Base-by-base conservation (phyloP, 371 early-diverging fungal genomes). In the Smittium culicis region DNA sequence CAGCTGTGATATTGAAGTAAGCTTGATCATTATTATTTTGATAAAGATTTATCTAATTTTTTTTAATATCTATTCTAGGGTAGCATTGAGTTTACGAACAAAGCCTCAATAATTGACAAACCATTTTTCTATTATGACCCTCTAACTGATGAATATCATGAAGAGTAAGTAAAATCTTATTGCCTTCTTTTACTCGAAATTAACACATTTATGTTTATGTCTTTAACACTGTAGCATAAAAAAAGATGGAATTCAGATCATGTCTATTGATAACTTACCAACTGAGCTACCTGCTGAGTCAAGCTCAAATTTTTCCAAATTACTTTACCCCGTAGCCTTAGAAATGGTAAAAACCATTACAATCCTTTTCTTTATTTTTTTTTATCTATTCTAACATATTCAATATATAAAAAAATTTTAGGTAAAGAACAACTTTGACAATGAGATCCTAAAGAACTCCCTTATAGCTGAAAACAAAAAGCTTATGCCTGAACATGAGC, bases 241-340 rank as follows among this genome's bases (percentile, higher is more conserved):
- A 70, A 86, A 81, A 8, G 73, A 80, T 8, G 98, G 98, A 30
- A 83, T 93, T 29, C 93, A 92, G 74, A 86, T 96, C 71, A 91
- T 95, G 88, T 91, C 94, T 2, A 89, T 98, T 32, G 98, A 98
- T 73, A 98, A 93, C 68, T 77, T 98, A 35, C 98, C 98, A 2
- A 90, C 96, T 0, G 96, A 98, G 74, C 79, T 98, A 63, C 96
- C 98, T 5, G 71, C 89, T 25, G 97, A 96, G 73, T 89, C 96
- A 61, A 92, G 92, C 73, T 79, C 90, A 70, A 88, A 90, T 77
- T 98, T 98, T 75, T 88, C 93, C 70, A 80, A 86, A 63, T 80
- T 89, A 2, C 80, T 97, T 17, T 87, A 83, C 68, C 94, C 93
- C 11, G 83, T 83, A 64, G 75, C 93, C 64, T 84, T 84, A 76